Evolutionary conservation across 805 yeast species (phyloP), one percentile per base, ranked within the genome.

Genomic region (Zygotorulaspora sp.): DNA sequence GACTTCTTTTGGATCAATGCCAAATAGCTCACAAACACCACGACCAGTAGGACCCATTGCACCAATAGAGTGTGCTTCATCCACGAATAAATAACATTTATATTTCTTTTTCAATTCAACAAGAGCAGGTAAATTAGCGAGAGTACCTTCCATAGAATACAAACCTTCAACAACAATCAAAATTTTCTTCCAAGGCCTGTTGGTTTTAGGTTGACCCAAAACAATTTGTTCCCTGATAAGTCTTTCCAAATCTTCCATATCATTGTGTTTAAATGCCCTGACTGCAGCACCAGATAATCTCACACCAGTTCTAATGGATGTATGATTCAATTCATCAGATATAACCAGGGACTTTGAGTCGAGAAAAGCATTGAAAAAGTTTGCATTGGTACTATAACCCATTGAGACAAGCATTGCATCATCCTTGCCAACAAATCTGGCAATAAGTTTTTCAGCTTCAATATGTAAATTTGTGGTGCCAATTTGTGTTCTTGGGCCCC

Each of bases 31-130:
- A 67, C 97, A 89, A 24, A 92, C 83, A 57, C 99, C 99, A 57
- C 84, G 80, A 31, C 98, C 98, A 36, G 66, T 66, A 30, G 94
- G 92, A 19, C 99, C 99, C 66, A 92, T 74, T n/a, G 98, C 98
- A 53, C 99, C 99, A 55, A 92, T 83, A 4, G 97, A 90, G 63
- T 92, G 99, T 9, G 98, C 98, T 63, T 92, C 99, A 62, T 92
- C 99, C 45, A 94, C 84, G 56, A 84, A 92, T 36, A 92, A 66
- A 57, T 85, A 86, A 57, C 90, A 84, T 54, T 87, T 87, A 68
- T 94, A 92, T 58, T 84, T 85, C 25, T 83, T 74, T 53, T 83
- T 80, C 45, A 89, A 68, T 50, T 74, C 83, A 18, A 89, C 73
- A 30, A 89, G 57, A 42, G 65, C 71, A 4, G 96, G 96, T 50